Evolutionary conservation across 768 basidiomycete genomes (phyloP).

Genomic region (Tricholoma terreum): DNA sequence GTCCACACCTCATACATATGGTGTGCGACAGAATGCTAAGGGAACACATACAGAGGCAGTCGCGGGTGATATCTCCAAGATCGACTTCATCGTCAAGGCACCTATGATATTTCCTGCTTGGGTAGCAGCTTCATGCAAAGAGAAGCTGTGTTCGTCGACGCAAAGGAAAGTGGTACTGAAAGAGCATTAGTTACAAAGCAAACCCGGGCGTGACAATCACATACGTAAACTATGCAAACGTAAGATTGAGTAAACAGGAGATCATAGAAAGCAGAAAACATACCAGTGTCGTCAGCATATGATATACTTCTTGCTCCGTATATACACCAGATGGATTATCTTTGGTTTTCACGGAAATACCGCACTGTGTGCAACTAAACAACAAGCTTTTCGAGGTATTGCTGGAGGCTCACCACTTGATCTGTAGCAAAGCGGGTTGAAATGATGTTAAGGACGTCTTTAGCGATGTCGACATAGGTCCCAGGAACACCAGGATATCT

Average conservation of each 20-base stretch:
- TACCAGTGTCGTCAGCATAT: conserved; percentile 38
- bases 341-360: conserved; percentile 45
- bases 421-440: conserved; percentile 39
- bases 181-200: background rate
- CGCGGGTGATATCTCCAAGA: conserved; percentile 23
- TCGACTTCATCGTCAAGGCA: conserved; percentile 29
- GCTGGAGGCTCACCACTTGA: conserved; percentile 25
- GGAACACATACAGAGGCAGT: conserved; percentile 23
- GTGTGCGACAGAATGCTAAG: too few species aligned
- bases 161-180: conserved; percentile 24
- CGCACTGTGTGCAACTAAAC: conserved; percentile 26
- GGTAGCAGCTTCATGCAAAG: conserved; percentile 25
- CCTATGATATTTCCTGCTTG: conserved; percentile 28
- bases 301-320: conserved; percentile 46
- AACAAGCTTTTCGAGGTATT: background rate
- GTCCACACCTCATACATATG: too few species aligned
- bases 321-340: conserved; percentile 41
- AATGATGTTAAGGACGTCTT: conserved; percentile 44
- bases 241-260: background rate
- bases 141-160: conserved; percentile 29
- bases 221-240: conserved; percentile 11
- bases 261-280: conserved; percentile 5
- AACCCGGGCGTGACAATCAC: background rate
- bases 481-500: conserved; percentile 30
- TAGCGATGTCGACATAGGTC: conserved; percentile 44